A percentile compares a stretch with the other conserved stretches of the same genome.
Evolutionary conservation across 2,329 filamentous ascomycete species (phyloP).

Genomic region (Pseudodiploospora longispora): DNA sequence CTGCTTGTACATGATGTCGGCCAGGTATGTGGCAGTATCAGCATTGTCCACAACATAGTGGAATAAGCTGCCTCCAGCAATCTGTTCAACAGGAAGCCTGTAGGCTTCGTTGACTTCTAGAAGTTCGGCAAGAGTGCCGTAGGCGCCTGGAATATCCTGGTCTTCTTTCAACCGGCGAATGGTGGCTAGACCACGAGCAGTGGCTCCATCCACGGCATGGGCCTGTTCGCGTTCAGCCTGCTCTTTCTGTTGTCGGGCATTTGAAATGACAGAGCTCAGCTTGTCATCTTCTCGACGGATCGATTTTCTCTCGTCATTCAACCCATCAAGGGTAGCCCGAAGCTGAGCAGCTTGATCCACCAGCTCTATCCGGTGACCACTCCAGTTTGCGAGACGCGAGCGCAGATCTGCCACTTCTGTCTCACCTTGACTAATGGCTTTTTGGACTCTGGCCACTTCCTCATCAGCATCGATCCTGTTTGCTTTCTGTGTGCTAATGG

Average conservation of each 20-base stretch:
- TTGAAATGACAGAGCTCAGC: conserved; percentile 67
- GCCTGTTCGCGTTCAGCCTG: conserved; percentile 70
- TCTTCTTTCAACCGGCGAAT: conserved; percentile 77
- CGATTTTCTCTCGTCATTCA: conserved; percentile 80
- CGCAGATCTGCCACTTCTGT: conserved; percentile 63
- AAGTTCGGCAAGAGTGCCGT: conserved; percentile 90
- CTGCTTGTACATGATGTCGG: conserved; percentile 70
- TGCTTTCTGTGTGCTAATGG: conserved; percentile 71
- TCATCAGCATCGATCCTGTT: conserved; percentile 79
- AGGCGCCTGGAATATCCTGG: conserved; percentile 73
- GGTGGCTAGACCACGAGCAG: conserved; percentile 76
- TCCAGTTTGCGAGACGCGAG: conserved; percentile 69
- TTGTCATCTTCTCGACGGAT: conserved; percentile 86
- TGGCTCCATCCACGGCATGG: conserved; percentile 83
- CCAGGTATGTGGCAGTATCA: conserved; percentile 72
- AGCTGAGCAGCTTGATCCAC: conserved; percentile 68
- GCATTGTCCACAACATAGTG: conserved; percentile 94
- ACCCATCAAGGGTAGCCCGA: conserved; percentile 67
- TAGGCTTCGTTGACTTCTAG: conserved; percentile 79
- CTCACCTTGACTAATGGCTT: conserved; percentile 64
- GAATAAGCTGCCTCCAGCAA: conserved; percentile 85
- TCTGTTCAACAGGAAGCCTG: conserved; percentile 83
- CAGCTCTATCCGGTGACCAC: conserved; percentile 63
- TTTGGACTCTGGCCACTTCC: conserved; percentile 65
- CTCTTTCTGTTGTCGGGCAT: conserved; percentile 68